Conservation (phyloP, 2,329 filamentous ascomycete genomes). For the Xylariaceae sp. region DNA sequence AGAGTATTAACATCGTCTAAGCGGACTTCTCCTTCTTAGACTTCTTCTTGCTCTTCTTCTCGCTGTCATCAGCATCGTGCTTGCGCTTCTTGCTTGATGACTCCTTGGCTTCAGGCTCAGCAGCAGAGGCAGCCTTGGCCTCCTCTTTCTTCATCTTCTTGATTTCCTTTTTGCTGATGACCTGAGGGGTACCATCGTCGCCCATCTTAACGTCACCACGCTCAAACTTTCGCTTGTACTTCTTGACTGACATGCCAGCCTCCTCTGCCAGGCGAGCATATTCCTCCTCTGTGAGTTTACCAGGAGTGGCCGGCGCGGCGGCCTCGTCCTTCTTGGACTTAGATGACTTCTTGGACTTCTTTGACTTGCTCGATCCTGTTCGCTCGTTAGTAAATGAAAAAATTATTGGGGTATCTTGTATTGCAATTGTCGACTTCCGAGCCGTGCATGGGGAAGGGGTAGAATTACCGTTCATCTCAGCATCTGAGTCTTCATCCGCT, state of each 20-base stretch:
- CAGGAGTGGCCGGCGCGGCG: constrained; percentile 25
- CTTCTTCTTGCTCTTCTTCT: constrained; percentile 58
- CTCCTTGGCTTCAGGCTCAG: constrained; percentile 36
- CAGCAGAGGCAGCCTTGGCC: constrained; percentile 47
- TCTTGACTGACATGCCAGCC: constrained; percentile 65
- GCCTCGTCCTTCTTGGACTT: constrained; percentile 34
- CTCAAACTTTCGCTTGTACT: constrained; percentile 75
- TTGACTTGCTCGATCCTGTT: constrained; percentile 36
- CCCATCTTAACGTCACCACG: constrained; percentile 66
- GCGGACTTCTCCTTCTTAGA: constrained; percentile 57
- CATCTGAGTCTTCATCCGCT: constrained; percentile 37
- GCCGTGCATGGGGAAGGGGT: constrained; percentile 27
- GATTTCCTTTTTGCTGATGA: constrained; percentile 69
- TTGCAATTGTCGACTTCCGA: constrained; percentile 17
- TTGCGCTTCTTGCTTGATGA: constrained; percentile 63
- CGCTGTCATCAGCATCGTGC: constrained; percentile 57
- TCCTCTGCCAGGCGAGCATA: constrained; percentile 57
- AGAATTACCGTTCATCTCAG: constrained; percentile 9
- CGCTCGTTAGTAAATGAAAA: constrained; percentile 25
- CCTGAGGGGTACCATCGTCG: constrained; percentile 58
- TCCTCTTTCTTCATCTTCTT: constrained; percentile 65
- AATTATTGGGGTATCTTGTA: constrained; percentile 19
- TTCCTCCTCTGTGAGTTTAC: constrained; percentile 49
- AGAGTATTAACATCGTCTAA: constrained; percentile 33
- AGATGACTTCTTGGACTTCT: constrained; percentile 38